Evolutionary conservation across 306 rosid genomes (phyloP).

Genomic region (Prunus mira): DNA sequence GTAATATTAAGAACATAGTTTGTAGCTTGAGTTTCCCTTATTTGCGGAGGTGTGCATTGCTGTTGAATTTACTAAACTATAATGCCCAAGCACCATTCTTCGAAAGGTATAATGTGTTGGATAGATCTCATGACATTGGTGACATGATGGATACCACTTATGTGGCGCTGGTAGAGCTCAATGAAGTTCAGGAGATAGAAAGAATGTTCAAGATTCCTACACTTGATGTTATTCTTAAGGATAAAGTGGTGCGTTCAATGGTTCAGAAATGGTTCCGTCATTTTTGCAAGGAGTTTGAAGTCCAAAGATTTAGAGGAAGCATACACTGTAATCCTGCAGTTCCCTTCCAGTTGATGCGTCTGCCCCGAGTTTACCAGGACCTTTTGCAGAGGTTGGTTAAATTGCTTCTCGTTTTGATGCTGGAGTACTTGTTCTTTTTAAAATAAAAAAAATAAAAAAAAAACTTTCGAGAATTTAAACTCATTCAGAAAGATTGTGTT

Average conservation of each 20-base stretch:
- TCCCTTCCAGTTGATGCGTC: slow-evolving; percentile 80
- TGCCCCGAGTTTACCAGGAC: slow-evolving; percentile 85
- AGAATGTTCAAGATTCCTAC: slow-evolving; percentile 72
- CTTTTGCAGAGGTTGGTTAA: slow-evolving; percentile 77
- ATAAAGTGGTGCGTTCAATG: slow-evolving; percentile 52
- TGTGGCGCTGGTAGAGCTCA: slow-evolving; percentile 42
- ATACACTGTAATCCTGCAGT: slow-evolving; percentile 69
- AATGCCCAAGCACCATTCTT: slow-evolving; percentile 61
- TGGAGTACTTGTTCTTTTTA: neutral
- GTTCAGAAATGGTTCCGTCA: slow-evolving; percentile 69
- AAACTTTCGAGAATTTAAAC: neutral
- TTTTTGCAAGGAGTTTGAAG: slow-evolving; percentile 58
- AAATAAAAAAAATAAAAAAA: neutral
- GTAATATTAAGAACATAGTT: slow-evolving; percentile 55
- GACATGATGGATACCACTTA: slow-evolving; percentile 46
- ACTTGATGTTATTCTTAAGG: slow-evolving; percentile 68
- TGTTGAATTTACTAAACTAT: slow-evolving; percentile 63
- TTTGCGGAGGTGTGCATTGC: slow-evolving; percentile 86
- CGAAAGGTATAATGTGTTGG: slow-evolving; percentile 50
- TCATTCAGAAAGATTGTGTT: slow-evolving; percentile 4
- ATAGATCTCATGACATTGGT: slow-evolving; percentile 38
- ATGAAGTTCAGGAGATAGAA: slow-evolving; percentile 72
- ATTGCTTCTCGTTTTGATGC: neutral
- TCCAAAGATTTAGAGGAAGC: slow-evolving; percentile 29
- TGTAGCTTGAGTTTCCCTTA: slow-evolving; percentile 70